phyloP scores from a whole-genome alignment of 1,284 basidiomycete genomes.

The Malassezia yamatoensis region DNA sequence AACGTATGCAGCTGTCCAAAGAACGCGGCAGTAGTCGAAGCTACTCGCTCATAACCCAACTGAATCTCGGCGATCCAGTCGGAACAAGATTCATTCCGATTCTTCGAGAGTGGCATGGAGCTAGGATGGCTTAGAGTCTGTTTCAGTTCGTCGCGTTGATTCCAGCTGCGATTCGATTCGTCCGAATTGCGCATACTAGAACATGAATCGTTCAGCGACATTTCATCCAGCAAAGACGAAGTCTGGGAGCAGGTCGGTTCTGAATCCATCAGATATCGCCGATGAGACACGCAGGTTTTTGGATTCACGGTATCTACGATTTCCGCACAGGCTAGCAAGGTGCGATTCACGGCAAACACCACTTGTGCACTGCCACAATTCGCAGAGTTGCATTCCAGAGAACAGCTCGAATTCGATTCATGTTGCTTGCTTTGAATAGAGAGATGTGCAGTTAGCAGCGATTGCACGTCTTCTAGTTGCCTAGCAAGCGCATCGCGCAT shows the following conservation, averaged over 20 bases:
- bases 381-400: not conserved
- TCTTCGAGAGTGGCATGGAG: not conserved
- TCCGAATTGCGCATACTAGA: slow-evolving; percentile 3
- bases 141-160: not conserved
- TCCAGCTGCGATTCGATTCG: not conserved
- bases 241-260: not conserved
- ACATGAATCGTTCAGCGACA: not conserved
- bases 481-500: not conserved
- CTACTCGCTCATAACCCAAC: slow-evolving; percentile 59
- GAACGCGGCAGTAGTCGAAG: slow-evolving; percentile 89
- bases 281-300: not conserved
- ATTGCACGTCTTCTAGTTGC: not conserved
- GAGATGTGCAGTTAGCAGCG: not conserved
- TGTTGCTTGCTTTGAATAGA: not conserved
- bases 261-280: not conserved
- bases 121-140: not conserved
- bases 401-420: not conserved
- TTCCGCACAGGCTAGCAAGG: not conserved
- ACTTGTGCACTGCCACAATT: not conserved
- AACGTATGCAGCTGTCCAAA: slow-evolving; percentile 93
- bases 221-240: slow-evolving; percentile 1
- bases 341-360: not conserved
- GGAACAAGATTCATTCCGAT: slow-evolving; percentile 24
- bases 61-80: slow-evolving; percentile 49
- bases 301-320: not conserved